These are phyloP conservation scores for Mycena rebaudengoi DNA, from an alignment of 768 basidiomycete species.

Conservation along the genomic window DNA sequence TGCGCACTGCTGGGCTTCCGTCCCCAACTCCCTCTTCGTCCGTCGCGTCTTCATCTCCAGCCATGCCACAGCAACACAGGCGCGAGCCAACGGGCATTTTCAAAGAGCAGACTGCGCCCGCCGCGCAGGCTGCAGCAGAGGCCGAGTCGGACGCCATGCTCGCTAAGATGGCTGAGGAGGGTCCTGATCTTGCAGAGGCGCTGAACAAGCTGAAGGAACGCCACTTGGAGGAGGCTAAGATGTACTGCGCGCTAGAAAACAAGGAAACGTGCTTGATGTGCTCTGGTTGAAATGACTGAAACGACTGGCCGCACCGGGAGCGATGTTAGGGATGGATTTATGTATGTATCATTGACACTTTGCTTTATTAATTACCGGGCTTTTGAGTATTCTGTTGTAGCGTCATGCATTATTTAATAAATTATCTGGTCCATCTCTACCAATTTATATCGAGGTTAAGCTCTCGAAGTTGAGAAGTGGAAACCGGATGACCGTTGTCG, in stretches of 20 bases:
- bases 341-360: slow-evolving; percentile 54
- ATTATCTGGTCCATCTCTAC: no score
- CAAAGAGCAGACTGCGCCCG: slow-evolving; percentile 35
- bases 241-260: slow-evolving; percentile 89
- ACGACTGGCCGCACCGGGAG: no score
- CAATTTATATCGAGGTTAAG: neutral
- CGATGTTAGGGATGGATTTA: slow-evolving; percentile 53
- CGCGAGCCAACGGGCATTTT: slow-evolving; percentile 20
- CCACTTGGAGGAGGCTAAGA: slow-evolving; percentile 81
- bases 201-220: slow-evolving; percentile 73
- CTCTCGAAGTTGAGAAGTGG: neutral
- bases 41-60: slow-evolving; percentile 22
- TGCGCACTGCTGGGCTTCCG: slow-evolving; percentile 42
- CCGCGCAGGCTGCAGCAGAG: slow-evolving; percentile 32
- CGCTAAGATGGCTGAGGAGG: slow-evolving; percentile 60
- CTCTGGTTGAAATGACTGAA: slow-evolving; percentile 59
- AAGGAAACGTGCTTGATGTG: slow-evolving; percentile 96
- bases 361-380: no score
- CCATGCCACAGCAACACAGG: slow-evolving; percentile 13
- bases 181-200: slow-evolving; percentile 83
- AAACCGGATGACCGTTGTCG: neutral
- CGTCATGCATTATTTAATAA: no score
- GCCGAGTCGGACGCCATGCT: slow-evolving; percentile 55
- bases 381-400: slow-evolving; percentile 16
- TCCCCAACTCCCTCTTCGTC: slow-evolving; percentile 35